Evolutionary conservation across 805 yeast species (phyloP).

Genomic region (Kluyveromyces lactis): DNA sequence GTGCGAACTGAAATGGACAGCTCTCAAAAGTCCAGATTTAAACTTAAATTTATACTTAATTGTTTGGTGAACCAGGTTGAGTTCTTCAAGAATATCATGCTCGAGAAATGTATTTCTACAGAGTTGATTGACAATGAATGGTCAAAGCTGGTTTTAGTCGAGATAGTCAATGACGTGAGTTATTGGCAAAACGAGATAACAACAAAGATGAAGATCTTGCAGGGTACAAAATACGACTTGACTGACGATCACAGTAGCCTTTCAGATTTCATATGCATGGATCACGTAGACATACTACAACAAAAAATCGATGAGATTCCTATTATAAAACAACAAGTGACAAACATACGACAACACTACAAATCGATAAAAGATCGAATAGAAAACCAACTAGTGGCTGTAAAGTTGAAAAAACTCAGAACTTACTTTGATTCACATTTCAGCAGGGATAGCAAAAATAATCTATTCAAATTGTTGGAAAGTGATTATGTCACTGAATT

Average conservation of each 20-base stretch:
- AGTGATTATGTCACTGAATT: conserved; percentile 44
- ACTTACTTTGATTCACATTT: conserved; percentile 17
- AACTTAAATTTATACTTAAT: conserved; percentile 36
- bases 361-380: conserved; percentile 25
- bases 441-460: conserved; percentile 16
- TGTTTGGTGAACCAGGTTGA: conserved; percentile 42
- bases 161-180: conserved; percentile 16
- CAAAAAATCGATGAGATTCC: conserved; percentile 30
- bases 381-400: conserved; percentile 16
- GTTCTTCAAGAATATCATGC: conserved; percentile 29
- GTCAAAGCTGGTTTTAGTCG: conserved; percentile 15
- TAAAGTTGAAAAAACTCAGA: conserved; percentile 16
- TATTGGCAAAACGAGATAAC: conserved; percentile 30
- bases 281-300: conserved; percentile 22
- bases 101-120: conserved; percentile 25
- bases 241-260: conserved; percentile 23
- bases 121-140: conserved; percentile 19
- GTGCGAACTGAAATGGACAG: conserved; percentile 31
- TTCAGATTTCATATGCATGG: conserved; percentile 42
- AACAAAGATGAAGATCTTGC: conserved; percentile 27
- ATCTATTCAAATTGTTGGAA: conserved; percentile 11
- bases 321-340: conserved; percentile 20
- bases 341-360: conserved; percentile 24
- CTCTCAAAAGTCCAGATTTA: conserved; percentile 36
- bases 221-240: conserved; percentile 30